A percentile compares a stretch with the other conserved stretches of the same genome.
phyloP scores from a whole-genome alignment of 208 protist genomes.

The Porcisia deanei region DNA sequence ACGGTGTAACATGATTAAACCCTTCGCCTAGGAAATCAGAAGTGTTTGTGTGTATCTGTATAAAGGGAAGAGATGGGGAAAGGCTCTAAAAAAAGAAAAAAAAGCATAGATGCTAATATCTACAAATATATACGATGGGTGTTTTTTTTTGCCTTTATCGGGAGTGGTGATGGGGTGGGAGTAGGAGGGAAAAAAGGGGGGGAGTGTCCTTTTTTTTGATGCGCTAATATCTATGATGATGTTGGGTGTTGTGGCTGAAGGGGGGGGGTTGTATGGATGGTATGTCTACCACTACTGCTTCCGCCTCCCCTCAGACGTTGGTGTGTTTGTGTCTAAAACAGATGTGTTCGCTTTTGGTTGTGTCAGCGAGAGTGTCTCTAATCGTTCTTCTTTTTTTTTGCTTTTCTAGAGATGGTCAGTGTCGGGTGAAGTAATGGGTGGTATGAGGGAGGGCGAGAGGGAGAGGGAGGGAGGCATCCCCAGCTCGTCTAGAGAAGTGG shows the following conservation, averaged over 20 bases:
- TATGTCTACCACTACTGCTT: too few species aligned
- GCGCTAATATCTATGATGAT: too few species aligned
- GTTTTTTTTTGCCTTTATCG: neutral
- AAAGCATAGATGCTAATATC: neutral
- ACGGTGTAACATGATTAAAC: slow-evolving; percentile 42
- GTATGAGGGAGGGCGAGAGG: neutral
- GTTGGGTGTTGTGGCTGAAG: too few species aligned
- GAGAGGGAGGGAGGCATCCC: neutral
- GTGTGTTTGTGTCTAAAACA: too few species aligned
- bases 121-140: neutral
- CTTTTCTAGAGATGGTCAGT: too few species aligned
- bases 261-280: too few species aligned
- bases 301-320: too few species aligned
- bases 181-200: too few species aligned
- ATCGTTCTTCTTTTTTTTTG: neutral
- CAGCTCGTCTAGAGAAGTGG: neutral
- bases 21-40: neutral
- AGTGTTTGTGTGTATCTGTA: neutral
- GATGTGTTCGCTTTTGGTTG: too few species aligned
- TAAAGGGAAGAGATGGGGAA: neutral
- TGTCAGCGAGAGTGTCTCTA: too few species aligned
- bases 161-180: too few species aligned
- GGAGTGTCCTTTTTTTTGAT: too few species aligned
- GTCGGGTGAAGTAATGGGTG: neutral
- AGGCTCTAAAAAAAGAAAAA: neutral